Conservation (phyloP, 2,329 filamentous ascomycete species). For the Penicillium sp. region DNA sequence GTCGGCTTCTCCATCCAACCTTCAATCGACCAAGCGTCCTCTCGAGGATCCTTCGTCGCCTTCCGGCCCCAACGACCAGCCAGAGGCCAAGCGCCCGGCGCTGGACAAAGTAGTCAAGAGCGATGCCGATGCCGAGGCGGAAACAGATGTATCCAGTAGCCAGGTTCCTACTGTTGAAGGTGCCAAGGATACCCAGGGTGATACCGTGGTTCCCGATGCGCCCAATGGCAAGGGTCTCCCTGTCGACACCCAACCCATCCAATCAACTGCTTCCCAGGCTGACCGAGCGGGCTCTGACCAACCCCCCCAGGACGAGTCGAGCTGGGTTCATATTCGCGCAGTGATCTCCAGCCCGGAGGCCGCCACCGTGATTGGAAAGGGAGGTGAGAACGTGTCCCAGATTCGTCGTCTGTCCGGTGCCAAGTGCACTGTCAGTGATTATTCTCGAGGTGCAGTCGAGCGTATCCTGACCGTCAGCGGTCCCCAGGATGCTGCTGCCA, state of each 20-base stretch:
- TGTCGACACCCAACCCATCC: constrained; percentile 59
- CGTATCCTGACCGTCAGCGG: constrained; percentile 97
- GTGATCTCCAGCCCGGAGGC: constrained; percentile 97
- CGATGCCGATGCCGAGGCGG: constrained; percentile 48
- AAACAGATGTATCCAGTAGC: constrained; percentile 32
- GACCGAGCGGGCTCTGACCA: constrained; percentile 49
- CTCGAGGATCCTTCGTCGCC: constrained; percentile 96
- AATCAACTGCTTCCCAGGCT: constrained; percentile 56
- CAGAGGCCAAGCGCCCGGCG: constrained; percentile 93
- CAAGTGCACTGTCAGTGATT: constrained; percentile 98
- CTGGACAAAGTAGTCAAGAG: constrained; percentile 86
- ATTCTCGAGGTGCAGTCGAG: constrained; percentile 94
- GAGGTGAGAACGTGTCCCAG: constrained; percentile 96
- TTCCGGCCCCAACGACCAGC: constrained; percentile 85
- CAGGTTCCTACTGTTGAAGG: constrained; percentile 18
- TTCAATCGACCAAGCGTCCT: constrained; percentile 72
- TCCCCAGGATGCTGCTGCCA: constrained; percentile 92
- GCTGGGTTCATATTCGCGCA: constrained; percentile 95
- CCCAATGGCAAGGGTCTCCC: constrained; percentile 54
- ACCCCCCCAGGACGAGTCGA: constrained; percentile 78
- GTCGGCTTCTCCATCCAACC: constrained; percentile 64
- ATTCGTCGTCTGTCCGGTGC: constrained; percentile 93
- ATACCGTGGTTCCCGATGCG: constrained; percentile 68
- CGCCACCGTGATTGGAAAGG: constrained; percentile 97
- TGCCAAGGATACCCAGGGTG: constrained; percentile 53